Evolutionary conservation across 495 filamentous ascomycete genomes (phyloP), one percentile per base, ranked within the genome.

Genomic region (Massariosphaeria phaeospora): DNA sequence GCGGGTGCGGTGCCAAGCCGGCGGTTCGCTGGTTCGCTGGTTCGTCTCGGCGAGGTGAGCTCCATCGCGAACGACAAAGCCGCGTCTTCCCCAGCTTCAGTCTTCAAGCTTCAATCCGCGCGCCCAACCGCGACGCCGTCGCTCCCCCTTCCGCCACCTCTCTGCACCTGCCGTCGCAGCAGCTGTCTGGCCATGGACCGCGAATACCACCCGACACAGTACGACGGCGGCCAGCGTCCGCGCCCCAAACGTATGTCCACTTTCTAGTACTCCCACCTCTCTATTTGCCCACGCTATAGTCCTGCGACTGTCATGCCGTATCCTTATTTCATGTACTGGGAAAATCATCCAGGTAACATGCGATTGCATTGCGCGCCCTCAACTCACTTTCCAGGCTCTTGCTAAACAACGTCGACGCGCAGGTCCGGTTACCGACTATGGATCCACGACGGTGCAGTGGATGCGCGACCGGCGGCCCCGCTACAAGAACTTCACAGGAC

Each of bases 361-460:
- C n/a, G n/a, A n/a, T n/a, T n/a, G n/a, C n/a, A n/a, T n/a, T n/a
- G n/a, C n/a, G n/a, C n/a, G n/a, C n/a, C n/a, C n/a, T n/a, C n/a
- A n/a, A n/a, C n/a, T n/a, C n/a, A n/a, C n/a, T n/a, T n/a, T n/a
- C n/a, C n/a, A n/a, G n/a, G n/a, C n/a, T n/a, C n/a, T n/a, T n/a
- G n/a, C n/a, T n/a, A n/a, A n/a, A n/a, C n/a, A n/a, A n/a, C n/a
- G n/a, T n/a, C n/a, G n/a, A n/a, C 15, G 11, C 45, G 25, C 57
- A 89, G 86, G 86, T 23, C 83, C 91, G 45, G 88, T 95, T 6
- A 97, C 93, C 13, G 93, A 98, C 68, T 96, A 96, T 80, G 88
- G 91, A 57, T 86, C 91, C 9, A 93, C 89, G 5, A 79, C 95
- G 68, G 84, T 89, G 45, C 86, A 91, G 71, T 98, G 87, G 86